Evolutionary conservation across 1,284 basidiomycete genomes (phyloP).

Genomic region (Heterobasidion parviporum): DNA sequence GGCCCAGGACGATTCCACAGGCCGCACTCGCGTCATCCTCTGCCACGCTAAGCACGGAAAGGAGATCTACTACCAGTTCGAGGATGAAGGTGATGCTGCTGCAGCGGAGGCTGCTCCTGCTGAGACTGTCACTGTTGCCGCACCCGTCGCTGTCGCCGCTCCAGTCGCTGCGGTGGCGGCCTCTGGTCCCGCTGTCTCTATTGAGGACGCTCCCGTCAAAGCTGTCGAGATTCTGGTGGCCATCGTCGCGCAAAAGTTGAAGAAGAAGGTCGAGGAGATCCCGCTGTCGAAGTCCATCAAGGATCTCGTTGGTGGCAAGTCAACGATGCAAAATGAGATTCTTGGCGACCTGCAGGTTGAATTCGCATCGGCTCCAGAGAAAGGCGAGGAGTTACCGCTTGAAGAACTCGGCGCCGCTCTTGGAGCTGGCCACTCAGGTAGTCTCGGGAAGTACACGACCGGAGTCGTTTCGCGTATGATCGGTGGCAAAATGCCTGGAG

Average conservation of each 20-base stretch:
- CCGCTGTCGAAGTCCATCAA: slow-evolving; percentile 95
- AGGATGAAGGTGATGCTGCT: slow-evolving; percentile 69
- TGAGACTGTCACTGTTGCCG: slow-evolving; percentile 34
- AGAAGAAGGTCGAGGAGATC: slow-evolving; percentile 88
- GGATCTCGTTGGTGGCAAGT: slow-evolving; percentile 97
- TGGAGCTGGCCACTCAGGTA: slow-evolving; percentile 73
- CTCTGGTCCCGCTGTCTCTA: slow-evolving; percentile 59
- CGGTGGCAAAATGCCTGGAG: slow-evolving; percentile 96
- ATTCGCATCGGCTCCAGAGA: slow-evolving; percentile 89
- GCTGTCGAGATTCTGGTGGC: slow-evolving; percentile 84
- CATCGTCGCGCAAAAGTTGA: slow-evolving; percentile 96
- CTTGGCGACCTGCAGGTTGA: slow-evolving; percentile 89
- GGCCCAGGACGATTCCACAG: slow-evolving; percentile 78
- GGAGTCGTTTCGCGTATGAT: slow-evolving; percentile 89
- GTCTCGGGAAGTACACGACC: slow-evolving; percentile 94
- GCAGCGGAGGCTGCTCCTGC: slow-evolving; percentile 31
- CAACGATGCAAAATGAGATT: slow-evolving; percentile 96
- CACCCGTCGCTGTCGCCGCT: slow-evolving; percentile 35
- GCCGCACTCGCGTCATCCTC: slow-evolving; percentile 75
- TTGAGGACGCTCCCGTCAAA: slow-evolving; percentile 89
- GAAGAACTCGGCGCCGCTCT: slow-evolving; percentile 91
- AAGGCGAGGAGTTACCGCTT: slow-evolving; percentile 93
- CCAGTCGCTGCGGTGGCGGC: slow-evolving; percentile 37
- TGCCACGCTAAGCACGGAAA: slow-evolving; percentile 95
- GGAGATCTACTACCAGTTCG: slow-evolving; percentile 97